Evolutionary conservation across 2,329 filamentous ascomycete species (phyloP).

Genomic region (Ceratocystis cubensis): DNA sequence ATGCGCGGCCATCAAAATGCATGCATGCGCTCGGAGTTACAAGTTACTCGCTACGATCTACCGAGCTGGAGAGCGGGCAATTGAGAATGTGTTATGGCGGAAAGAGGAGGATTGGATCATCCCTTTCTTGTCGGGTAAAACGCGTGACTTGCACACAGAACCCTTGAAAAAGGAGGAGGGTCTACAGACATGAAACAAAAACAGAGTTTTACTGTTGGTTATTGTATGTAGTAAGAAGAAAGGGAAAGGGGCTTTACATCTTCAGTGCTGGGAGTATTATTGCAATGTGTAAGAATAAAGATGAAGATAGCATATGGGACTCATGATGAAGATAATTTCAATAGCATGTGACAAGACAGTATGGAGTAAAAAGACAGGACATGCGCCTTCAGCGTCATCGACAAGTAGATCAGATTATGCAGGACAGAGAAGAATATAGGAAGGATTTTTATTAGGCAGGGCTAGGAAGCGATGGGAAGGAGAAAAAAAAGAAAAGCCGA

Average conservation of each 20-base stretch:
- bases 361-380: neutral
- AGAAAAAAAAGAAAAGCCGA: too few relatives aligned
- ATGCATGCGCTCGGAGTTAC: conserved; percentile 1
- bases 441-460: neutral
- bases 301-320: too few relatives aligned
- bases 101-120: neutral
- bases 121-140: neutral
- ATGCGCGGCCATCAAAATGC: neutral
- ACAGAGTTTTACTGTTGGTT: neutral
- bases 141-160: neutral
- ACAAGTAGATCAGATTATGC: conserved; percentile 1
- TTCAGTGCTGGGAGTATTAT: neutral
- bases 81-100: neutral
- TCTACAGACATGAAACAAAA: neutral
- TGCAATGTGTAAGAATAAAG: neutral
- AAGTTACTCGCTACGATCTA: neutral
- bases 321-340: too few relatives aligned
- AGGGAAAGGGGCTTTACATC: neutral
- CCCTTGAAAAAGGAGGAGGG: neutral
- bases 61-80: neutral
- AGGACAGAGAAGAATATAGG: neutral
- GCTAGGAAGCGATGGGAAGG: too few relatives aligned
- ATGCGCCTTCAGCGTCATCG: conserved; percentile 1
- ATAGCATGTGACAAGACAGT: neutral
- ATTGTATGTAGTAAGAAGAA: neutral